A percentile compares a stretch with the other conserved stretches of the same genome.
Conservation (phyloP, 177 flowering plant species). For the Telopea speciosissima region DNA sequence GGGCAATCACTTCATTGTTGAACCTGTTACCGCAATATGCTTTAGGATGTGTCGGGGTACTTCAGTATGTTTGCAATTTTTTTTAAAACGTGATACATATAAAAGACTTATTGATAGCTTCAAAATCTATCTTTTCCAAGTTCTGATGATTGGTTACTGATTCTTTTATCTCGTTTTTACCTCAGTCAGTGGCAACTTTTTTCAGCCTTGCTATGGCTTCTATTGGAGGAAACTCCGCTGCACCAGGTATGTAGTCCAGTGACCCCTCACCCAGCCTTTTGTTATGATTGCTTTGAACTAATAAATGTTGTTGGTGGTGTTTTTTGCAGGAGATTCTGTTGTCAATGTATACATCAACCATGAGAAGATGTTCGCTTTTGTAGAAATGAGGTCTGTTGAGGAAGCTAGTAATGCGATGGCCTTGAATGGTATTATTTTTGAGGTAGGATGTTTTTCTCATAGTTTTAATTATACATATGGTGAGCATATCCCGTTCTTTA, state of each 20-base stretch:
- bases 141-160: too few species aligned
- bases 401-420: slow-evolving; percentile 16
- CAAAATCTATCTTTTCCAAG: too few species aligned
- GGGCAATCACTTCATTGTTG: too few species aligned
- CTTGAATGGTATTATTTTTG: slow-evolving; percentile 11
- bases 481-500: background rate
- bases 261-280: background rate
- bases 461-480: background rate
- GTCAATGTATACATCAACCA: slow-evolving; percentile 13
- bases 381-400: slow-evolving; percentile 16
- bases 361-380: slow-evolving; percentile 15
- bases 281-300: background rate
- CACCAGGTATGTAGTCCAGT: slow-evolving; percentile 7
- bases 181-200: slow-evolving; percentile 12
- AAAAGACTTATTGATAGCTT: too few species aligned
- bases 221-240: slow-evolving; percentile 17
- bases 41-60: too few species aligned
- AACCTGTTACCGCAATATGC: too few species aligned
- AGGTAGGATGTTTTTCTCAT: background rate
- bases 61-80: too few species aligned
- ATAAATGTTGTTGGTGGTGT: background rate
- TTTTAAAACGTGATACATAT: too few species aligned
- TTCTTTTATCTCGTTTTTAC: background rate
- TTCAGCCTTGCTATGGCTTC: slow-evolving; percentile 15
- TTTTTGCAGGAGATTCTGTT: slow-evolving; percentile 12